A percentile compares a stretch with the other conserved stretches of the same genome.
Evolutionary conservation across 352 stramenopile genomes (phyloP).

Genomic region (Phytophthora ohioensis): DNA sequence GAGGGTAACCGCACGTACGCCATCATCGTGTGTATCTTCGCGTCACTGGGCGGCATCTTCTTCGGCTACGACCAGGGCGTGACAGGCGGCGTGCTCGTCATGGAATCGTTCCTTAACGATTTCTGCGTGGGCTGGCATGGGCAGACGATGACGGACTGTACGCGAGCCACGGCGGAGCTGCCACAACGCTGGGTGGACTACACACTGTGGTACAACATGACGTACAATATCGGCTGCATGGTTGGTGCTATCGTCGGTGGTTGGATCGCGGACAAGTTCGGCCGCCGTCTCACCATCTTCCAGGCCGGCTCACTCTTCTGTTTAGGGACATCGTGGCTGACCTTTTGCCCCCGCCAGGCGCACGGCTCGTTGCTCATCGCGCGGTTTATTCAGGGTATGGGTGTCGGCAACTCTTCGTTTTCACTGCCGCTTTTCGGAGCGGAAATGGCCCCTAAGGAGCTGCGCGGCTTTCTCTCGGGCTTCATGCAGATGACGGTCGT

Average conservation of each 20-base stretch:
- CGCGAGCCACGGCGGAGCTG: slow-evolving; percentile 33
- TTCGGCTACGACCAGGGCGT: slow-evolving; percentile 54
- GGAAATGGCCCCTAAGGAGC: slow-evolving; percentile 69
- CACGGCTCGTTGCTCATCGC: slow-evolving; percentile 47
- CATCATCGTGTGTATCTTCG: slow-evolving; percentile 55
- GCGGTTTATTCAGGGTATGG: slow-evolving; percentile 53
- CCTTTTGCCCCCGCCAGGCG: slow-evolving; percentile 42
- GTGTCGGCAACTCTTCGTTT: slow-evolving; percentile 62
- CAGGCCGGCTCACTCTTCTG: slow-evolving; percentile 51
- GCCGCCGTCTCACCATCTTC: slow-evolving; percentile 51
- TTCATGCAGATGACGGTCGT: slow-evolving; percentile 76
- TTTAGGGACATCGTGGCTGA: slow-evolving; percentile 50
- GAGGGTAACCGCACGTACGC: slow-evolving; percentile 55
- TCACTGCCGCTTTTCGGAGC: slow-evolving; percentile 62
- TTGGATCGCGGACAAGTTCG: slow-evolving; percentile 55
- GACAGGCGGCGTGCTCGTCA: slow-evolving; percentile 49
- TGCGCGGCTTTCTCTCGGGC: slow-evolving; percentile 64
- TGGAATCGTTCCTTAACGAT: slow-evolving; percentile 60
- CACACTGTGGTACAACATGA: slow-evolving; percentile 64
- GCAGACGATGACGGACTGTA: slow-evolving; percentile 51
- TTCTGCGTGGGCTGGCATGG: slow-evolving; percentile 56
- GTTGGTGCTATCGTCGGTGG: slow-evolving; percentile 47
- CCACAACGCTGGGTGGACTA: slow-evolving; percentile 59
- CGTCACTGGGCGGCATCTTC: slow-evolving; percentile 49
- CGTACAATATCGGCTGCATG: slow-evolving; percentile 65